Evolutionary conservation across 768 basidiomycete genomes (phyloP), one percentile per base, ranked within the genome.

Genomic region (Russula lepida): DNA sequence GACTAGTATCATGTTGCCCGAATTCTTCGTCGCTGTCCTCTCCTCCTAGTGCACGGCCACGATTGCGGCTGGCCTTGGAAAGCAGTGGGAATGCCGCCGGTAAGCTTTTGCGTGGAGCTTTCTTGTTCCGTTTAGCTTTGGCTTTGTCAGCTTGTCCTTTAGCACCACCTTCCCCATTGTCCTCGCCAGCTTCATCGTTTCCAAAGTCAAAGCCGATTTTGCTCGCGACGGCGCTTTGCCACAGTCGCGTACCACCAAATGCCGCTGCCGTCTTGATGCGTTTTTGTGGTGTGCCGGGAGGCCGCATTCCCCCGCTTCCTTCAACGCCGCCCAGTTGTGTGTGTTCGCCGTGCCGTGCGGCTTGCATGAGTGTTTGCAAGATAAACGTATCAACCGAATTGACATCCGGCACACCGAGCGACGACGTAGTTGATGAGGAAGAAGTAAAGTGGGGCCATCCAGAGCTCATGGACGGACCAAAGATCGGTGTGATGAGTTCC

Each of bases 241-340:
- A 91, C 4, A 85, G 87, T 11, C 88, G 77, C 53, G 82, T 80
- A 12, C 61, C 63, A 19, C 48, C 63, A 68, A 39, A 69, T 41
- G 61, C 85, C 73, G 68, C 81, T 77, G 79, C 78, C 23, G 81
- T 84, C 72, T 85, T 85, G 59, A 77, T 71, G 68, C 79, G 84
- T 78, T 92, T 92, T n/a, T 89, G 86, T 1, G 89, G 89, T 15
- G 89, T 92, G 0, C 86, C 88, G 1, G 89, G 89, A 6, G 82
- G 81, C 58, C 78, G 84, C 77, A 88, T 90, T 19, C 70, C 74
- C 73, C 28, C 28, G 25, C 53, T 52, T 35, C 51, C 52, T 25
- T 58, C 61, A 15, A 2, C n/a, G 65, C 25, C 64, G 63, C 39
- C 76, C 74, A 4, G 67, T 69, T 59, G 71, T 37, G 72, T 71